These are phyloP conservation scores for Senna tora DNA, from an alignment of 306 rosid species.

Conservation along the genomic window DNA sequence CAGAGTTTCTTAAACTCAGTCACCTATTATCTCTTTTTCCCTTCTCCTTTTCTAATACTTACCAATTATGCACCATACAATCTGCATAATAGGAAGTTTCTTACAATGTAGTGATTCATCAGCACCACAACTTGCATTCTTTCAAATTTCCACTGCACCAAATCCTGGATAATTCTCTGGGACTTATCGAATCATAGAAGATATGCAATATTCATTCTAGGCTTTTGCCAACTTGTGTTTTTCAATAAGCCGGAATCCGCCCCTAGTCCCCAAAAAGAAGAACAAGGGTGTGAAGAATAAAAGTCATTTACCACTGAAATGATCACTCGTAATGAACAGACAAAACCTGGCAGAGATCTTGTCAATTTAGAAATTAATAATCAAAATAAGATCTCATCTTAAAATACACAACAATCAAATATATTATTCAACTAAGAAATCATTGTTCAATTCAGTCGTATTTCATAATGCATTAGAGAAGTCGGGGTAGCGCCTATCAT, in stretches of 20 bases:
- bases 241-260: not conserved
- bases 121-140: not conserved
- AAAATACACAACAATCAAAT: no score
- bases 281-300: not conserved
- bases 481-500: no score
- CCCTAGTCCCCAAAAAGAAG: not conserved
- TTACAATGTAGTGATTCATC: not conserved
- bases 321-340: not conserved
- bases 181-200: not conserved
- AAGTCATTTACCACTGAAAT: not conserved
- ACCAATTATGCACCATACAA: not conserved
- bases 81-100: constrained; percentile 4
- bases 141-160: not conserved
- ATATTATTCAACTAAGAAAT: not conserved
- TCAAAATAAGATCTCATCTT: not conserved
- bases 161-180: not conserved
- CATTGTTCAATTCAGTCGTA: not conserved
- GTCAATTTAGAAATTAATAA: not conserved
- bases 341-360: not conserved
- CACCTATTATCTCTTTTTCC: not conserved
- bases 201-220: not conserved
- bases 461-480: not conserved
- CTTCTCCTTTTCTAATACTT: not conserved
- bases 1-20: not conserved
- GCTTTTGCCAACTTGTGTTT: not conserved